These are phyloP conservation scores for Suzukiozyma palmioleophila DNA, from an alignment of 1,139 yeast genomes.

Conservation along the genomic window DNA sequence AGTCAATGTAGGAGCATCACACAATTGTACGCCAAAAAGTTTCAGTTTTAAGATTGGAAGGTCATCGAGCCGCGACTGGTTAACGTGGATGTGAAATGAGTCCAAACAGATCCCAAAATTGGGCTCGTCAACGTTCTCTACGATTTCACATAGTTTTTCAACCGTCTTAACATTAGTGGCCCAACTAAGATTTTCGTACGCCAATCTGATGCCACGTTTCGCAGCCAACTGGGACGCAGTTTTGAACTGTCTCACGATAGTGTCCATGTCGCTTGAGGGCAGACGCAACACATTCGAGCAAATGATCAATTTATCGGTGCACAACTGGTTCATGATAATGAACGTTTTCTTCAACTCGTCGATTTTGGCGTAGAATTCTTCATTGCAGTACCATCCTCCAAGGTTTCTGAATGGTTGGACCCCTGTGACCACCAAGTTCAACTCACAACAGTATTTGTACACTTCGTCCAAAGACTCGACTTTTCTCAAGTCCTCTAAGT, in stretches of 20 bases:
- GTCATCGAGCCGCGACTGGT: constrained; percentile 4
- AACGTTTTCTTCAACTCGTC: constrained; percentile 6
- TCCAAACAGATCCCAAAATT: constrained; percentile 12
- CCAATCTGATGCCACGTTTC: constrained; percentile 6
- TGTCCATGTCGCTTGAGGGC: constrained; percentile 5
- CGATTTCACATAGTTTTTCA: constrained; percentile 6
- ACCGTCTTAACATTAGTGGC: constrained; percentile 8
- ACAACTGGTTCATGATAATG: constrained; percentile 6
- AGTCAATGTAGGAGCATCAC: constrained; percentile 9
- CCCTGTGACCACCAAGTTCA: constrained; percentile 6
- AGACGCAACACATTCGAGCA: constrained; percentile 8
- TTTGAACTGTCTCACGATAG: constrained; percentile 8
- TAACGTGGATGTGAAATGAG: constrained; percentile 9
- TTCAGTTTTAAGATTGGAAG: constrained; percentile 6
- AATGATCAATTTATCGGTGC: constrained; percentile 9
- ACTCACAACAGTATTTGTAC: constrained; percentile 2
- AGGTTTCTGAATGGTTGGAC: constrained; percentile 11
- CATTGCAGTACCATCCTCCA: constrained; percentile 8
- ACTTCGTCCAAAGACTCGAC: constrained; percentile 7
- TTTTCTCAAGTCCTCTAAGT: constrained; percentile 7
- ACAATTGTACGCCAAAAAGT: constrained; percentile 10
- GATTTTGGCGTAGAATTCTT: constrained; percentile 6
- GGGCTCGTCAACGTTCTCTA: constrained; percentile 7
- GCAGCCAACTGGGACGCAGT: constrained; percentile 9
- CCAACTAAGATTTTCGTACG: constrained; percentile 11